Conservation (phyloP, 1,284 basidiomycete species). For the Tilletia indica region DNA sequence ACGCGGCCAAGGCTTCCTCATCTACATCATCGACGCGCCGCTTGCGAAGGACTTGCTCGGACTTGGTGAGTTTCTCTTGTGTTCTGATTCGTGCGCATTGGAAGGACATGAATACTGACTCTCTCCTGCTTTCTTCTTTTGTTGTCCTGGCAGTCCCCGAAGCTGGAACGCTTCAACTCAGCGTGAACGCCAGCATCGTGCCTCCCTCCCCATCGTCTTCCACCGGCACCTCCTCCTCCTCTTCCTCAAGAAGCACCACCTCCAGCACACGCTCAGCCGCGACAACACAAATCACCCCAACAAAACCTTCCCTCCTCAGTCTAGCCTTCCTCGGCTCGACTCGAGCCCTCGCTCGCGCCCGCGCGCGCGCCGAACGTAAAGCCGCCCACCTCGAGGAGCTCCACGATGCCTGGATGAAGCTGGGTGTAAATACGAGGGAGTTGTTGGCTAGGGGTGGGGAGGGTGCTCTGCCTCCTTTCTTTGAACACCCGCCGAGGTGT, state of each 20-base stretch:
- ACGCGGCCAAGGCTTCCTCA: background rate
- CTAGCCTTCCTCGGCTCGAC: background rate
- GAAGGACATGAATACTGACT: background rate
- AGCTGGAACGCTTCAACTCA: slow-evolving; percentile 4
- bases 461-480: background rate
- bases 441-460: background rate
- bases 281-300: background rate
- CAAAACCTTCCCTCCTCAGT: background rate
- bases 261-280: background rate
- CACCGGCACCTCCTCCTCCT: background rate
- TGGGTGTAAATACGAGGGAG: slow-evolving; percentile 4
- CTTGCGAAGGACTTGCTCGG: background rate
- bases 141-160: background rate
- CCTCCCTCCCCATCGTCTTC: background rate
- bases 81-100: background rate
- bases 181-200: background rate
- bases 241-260: background rate
- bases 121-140: background rate
- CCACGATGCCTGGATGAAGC: background rate
- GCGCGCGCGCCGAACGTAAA: background rate
- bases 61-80: slow-evolving; percentile 9
- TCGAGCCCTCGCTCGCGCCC: background rate
- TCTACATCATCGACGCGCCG: too few species aligned
- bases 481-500: background rate
- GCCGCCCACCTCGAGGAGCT: background rate